Evolutionary conservation across 371 early-diverging fungal species (phyloP).

Genomic region (Syncephalis fuscata): DNA sequence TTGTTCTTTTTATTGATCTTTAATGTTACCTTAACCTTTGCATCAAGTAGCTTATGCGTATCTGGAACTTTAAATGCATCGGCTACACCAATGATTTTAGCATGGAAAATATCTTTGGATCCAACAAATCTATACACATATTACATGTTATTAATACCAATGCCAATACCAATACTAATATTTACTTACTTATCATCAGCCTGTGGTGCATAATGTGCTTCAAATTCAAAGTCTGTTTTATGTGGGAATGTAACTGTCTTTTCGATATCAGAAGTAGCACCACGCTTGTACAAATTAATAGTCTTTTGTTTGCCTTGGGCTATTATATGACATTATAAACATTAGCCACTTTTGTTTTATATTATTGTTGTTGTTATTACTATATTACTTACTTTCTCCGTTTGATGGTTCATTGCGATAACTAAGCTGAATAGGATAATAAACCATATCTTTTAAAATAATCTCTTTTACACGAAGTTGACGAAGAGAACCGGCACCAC

Average conservation of each 20-base stretch:
- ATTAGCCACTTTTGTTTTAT: too few species aligned
- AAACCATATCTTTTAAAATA: conserved; percentile 62
- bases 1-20: too few species aligned
- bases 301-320: conserved; percentile 5
- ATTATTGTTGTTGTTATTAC: too few species aligned
- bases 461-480: conserved; percentile 80
- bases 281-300: conserved; percentile 34
- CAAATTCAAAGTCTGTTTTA: conserved; percentile 57
- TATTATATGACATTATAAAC: too few species aligned
- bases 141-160: conserved; percentile 32
- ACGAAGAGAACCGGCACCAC: conserved; percentile 70
- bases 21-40: too few species aligned
- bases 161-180: conserved; percentile 12
- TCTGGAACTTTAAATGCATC: conserved; percentile 15
- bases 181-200: conserved; percentile 14
- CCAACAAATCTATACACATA: conserved; percentile 51
- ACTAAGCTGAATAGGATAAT: conserved; percentile 55
- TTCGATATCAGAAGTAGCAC: conserved; percentile 48
- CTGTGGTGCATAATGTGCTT: conserved; percentile 32
- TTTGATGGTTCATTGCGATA: conserved; percentile 34
- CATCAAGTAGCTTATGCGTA: too few species aligned
- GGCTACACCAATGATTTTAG: conserved; percentile 34
- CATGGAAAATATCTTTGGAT: conserved; percentile 43
- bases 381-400: not conserved
- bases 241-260: conserved; percentile 77